These are phyloP conservation scores for Phalaenopsis hybrid DNA, from an alignment of 116 monocot species.

Conservation along the genomic window DNA sequence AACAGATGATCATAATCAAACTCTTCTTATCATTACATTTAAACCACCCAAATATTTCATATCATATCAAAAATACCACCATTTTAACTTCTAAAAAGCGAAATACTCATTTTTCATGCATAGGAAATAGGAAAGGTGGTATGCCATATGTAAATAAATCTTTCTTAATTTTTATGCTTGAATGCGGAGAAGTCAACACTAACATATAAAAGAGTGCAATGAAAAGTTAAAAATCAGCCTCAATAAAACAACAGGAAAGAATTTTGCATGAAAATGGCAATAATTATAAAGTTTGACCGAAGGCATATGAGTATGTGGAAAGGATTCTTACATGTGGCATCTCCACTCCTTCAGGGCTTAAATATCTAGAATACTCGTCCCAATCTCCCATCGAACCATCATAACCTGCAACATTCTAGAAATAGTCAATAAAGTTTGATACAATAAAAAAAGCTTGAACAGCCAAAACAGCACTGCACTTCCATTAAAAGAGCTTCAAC, in stretches of 20 bases:
- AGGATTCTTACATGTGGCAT: constrained; percentile 33
- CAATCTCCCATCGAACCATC: constrained; percentile 37
- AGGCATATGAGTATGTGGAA: neutral
- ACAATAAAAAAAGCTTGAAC: neutral
- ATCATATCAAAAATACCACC: no score
- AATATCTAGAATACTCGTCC: constrained; percentile 59
- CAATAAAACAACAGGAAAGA: neutral
- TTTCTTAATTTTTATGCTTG: neutral
- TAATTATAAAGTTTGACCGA: neutral
- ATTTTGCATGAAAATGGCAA: no score
- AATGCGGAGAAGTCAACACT: neutral
- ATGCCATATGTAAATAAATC: no score
- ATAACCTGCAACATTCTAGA: constrained; percentile 27
- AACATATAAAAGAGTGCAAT: neutral
- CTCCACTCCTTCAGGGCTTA: constrained; percentile 52
- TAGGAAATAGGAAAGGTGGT: no score
- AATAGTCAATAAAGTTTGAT: neutral
- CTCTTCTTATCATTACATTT: neutral
- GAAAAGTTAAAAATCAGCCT: neutral
- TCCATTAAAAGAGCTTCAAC: neutral
- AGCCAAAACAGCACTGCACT: neutral
- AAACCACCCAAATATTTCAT: no score
- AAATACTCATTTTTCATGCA: no score
- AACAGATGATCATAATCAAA: neutral
- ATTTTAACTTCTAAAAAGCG: no score